These are phyloP conservation scores for Penicillium cosmopolitanum DNA, from an alignment of 495 filamentous ascomycete genomes.

Conservation along the genomic window DNA sequence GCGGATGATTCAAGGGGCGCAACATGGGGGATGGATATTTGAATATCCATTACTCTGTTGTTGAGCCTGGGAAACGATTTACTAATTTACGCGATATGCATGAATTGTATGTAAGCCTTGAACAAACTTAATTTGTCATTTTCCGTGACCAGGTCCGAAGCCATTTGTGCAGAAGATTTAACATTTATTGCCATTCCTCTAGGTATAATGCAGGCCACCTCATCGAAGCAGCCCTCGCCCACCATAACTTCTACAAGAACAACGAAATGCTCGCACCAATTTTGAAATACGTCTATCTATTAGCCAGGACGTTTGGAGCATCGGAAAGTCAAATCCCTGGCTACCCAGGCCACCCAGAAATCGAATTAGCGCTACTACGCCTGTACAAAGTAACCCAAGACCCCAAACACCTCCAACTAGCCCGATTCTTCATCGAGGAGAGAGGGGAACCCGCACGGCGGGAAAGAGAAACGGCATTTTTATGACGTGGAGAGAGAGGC, in stretches of 20 bases:
- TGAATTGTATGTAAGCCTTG: constrained; percentile 52
- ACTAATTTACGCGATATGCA: constrained; percentile 63
- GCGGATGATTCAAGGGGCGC: constrained; percentile 56
- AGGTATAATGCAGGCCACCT: constrained; percentile 64
- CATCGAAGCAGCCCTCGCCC: constrained; percentile 61
- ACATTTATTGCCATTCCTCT: not conserved
- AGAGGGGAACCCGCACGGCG: constrained; percentile 55
- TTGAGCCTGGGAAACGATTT: constrained; percentile 54
- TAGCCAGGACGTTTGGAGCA: constrained; percentile 52
- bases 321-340: constrained; percentile 54
- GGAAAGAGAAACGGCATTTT: constrained; percentile 50
- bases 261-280: constrained; percentile 54
- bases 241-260: constrained; percentile 54
- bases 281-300: constrained; percentile 56
- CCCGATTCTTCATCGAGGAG: constrained; percentile 60
- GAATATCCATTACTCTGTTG: constrained; percentile 62
- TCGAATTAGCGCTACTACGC: constrained; percentile 60
- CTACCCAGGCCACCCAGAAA: constrained; percentile 64
- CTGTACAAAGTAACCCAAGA: constrained; percentile 52
- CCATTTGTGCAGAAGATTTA: too few species aligned
- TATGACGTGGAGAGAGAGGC: constrained; percentile 55
- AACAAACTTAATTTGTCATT: not conserved
- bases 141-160: too few species aligned
- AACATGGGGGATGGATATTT: constrained; percentile 62
- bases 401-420: constrained; percentile 51